phyloP scores from a whole-genome alignment of 2,329 filamentous ascomycete species.

The Geosmithia putterillii region DNA sequence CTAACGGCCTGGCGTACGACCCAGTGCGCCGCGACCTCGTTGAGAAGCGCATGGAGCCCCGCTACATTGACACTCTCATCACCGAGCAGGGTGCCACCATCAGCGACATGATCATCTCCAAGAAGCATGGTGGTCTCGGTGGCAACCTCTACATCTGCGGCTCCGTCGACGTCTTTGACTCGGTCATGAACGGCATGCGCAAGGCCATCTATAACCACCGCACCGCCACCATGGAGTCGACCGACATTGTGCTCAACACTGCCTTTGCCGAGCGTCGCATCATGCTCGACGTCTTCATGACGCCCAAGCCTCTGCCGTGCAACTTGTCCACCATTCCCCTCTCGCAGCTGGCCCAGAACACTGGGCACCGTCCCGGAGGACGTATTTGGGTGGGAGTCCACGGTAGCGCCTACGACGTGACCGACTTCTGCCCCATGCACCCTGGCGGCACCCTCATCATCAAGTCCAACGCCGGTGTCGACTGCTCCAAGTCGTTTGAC shows the following conservation, averaged over 20 bases:
- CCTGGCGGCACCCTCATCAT: conserved; percentile 40
- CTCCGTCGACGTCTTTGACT: conserved; percentile 23
- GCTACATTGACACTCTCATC: conserved; percentile 40
- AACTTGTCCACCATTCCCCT: conserved; percentile 36
- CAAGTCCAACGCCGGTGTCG: conserved; percentile 40
- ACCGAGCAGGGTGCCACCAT: conserved; percentile 36
- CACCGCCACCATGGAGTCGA: conserved; percentile 36
- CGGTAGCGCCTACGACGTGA: conserved; percentile 39
- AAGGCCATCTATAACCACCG: conserved; percentile 41
- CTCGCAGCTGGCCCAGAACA: conserved; percentile 35
- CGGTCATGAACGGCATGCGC: conserved; percentile 42
- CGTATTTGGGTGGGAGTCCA: conserved; percentile 40
- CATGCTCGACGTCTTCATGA: conserved; percentile 47
- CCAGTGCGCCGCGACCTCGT: conserved; percentile 25
- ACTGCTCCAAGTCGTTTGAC: conserved; percentile 39
- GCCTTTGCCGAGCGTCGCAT: conserved; percentile 43
- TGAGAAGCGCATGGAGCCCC: conserved; percentile 33
- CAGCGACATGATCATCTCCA: conserved; percentile 43
- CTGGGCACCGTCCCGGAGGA: conserved; percentile 32
- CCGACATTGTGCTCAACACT: conserved; percentile 35
- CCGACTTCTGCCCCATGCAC: conserved; percentile 39
- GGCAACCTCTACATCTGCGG: conserved; percentile 19
- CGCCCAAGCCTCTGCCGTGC: conserved; percentile 36
- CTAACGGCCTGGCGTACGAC: conserved; percentile 32
- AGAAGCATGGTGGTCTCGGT: conserved; percentile 38